Conservation (phyloP, 1,284 basidiomycete species). For the Ceratobasidium sp. region DNA sequence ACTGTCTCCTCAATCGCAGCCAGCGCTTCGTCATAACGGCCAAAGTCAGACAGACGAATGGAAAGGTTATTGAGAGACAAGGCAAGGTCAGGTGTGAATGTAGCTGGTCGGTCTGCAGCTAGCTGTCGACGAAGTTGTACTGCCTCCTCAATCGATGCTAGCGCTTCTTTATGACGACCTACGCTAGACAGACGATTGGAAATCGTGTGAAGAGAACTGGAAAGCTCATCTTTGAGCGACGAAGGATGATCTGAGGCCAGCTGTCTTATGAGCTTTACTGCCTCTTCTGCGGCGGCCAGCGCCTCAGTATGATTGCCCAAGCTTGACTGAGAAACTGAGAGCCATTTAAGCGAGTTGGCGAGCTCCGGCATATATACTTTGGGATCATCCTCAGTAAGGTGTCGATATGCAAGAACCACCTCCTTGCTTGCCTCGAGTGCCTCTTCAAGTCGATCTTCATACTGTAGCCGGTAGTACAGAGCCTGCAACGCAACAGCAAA, state of each 20-base stretch:
- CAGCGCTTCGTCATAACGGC: neutral
- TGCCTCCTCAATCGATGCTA: neutral
- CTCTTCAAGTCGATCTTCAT: too few relatives aligned
- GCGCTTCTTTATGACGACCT: neutral
- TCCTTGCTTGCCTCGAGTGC: neutral
- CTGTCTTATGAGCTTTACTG: neutral
- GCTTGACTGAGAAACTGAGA: neutral
- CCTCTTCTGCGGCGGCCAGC: neutral
- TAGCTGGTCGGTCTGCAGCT: too few relatives aligned
- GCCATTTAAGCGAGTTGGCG: neutral
- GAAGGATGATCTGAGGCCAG: neutral
- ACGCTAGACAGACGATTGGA: neutral
- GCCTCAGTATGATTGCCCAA: neutral
- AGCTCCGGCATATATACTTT: neutral
- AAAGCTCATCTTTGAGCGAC: neutral
- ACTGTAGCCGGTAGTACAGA: too few relatives aligned
- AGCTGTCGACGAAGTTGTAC: neutral
- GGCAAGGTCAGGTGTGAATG: too few relatives aligned
- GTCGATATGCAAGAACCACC: neutral
- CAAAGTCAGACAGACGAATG: neutral
- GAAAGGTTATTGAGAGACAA: neutral
- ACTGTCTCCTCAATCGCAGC: neutral
- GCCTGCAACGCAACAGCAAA: too few relatives aligned
- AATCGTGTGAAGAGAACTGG: neutral
- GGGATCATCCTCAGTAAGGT: neutral